Base-by-base conservation (phyloP, 2,329 filamentous ascomycete genomes). In the Calycina herbarum region DNA sequence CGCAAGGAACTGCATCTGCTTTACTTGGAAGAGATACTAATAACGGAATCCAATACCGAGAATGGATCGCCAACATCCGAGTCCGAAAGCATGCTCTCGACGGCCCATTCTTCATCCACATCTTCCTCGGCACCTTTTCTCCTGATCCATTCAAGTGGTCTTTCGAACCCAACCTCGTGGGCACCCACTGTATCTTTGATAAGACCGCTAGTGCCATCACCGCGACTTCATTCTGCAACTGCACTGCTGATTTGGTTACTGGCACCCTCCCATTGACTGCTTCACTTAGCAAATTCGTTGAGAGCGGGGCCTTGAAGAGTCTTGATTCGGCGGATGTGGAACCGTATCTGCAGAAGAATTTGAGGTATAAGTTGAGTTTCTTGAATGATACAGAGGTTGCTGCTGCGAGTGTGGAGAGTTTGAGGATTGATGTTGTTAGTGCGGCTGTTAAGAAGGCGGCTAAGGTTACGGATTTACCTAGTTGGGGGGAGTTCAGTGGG, bases 51-150 rank as follows among this genome's bases (percentile, higher is more conserved):
- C 73, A 74, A 10, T 86, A 87, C 71, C 81, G 80, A 5, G 84
- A 94, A 71, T 94, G 91, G 85, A 82, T 88, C 29, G 86, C 86
- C 70, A 91, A 90, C 71, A 82, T 94, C 57, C 79, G 81, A 17
- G 85, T 88, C 27, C 80, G 82, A 63, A 89, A 87, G 67, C 83
- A 85, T 65, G 85, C 86, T 2, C 76, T 90, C 8, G 80, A 83
- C 11, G 84, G 83, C 0, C 86, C 88, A 0, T 92, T 89, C 72
- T 82, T 81, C 63, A 79, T 94, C 24, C 85, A 89, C 73, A 79
- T 94, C 66, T 94, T 93, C 77, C 74, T 93, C 1, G 90, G 88
- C 5, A 33, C 64, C 2, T 71, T 73, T 57, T 64, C 63, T 11
- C 27, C 64, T 1, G 69, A 74, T 24, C 68, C 72, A 3, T 63